Percentiles rank a stretch among this genome's conserved stretches.
Evolutionary conservation across 2,329 filamentous ascomycete species (phyloP).

Genomic region (Cercospora sp.): DNA sequence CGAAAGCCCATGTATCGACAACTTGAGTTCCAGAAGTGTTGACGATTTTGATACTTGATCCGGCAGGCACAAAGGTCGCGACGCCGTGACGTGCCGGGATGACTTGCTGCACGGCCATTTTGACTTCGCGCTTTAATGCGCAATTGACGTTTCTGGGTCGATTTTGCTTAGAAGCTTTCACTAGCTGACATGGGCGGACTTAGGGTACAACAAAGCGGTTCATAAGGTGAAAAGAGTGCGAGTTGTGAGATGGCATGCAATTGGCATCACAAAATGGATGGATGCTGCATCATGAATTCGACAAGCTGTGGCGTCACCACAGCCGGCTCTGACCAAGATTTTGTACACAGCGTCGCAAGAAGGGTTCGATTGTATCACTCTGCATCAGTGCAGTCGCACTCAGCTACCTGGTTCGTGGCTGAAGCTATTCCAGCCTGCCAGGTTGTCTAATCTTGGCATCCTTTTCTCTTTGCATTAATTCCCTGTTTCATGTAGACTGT

Average conservation of each 20-base stretch:
- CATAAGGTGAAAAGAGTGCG: not conserved
- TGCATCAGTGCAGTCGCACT: slow-evolving; percentile 21
- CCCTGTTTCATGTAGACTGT: slow-evolving; percentile 15
- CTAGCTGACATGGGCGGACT: not conserved
- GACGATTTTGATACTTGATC: slow-evolving; percentile 52
- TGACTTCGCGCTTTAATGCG: not conserved
- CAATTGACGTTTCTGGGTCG: not conserved
- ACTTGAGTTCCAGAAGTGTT: slow-evolving; percentile 54
- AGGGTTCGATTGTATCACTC: slow-evolving; percentile 21
- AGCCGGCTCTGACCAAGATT: slow-evolving; percentile 18
- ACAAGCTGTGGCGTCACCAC: slow-evolving; percentile 21
- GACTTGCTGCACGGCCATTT: slow-evolving; percentile 40
- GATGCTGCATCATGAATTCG: not conserved
- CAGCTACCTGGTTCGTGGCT: slow-evolving; percentile 21
- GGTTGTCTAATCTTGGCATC: slow-evolving; percentile 17
- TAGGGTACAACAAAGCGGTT: not conserved
- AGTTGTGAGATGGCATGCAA: not conserved
- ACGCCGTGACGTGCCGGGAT: slow-evolving; percentile 53
- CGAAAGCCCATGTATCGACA: slow-evolving; percentile 53
- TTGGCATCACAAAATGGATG: not conserved
- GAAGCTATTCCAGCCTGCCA: slow-evolving; percentile 6
- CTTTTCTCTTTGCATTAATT: slow-evolving; percentile 16
- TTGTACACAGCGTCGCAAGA: slow-evolving; percentile 16
- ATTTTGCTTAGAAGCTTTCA: not conserved
- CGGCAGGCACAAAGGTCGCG: slow-evolving; percentile 52